Percentiles rank a stretch among this genome's conserved stretches.
phyloP scores from a whole-genome alignment of 2,329 filamentous ascomycete genomes.

The Claviceps sp. region DNA sequence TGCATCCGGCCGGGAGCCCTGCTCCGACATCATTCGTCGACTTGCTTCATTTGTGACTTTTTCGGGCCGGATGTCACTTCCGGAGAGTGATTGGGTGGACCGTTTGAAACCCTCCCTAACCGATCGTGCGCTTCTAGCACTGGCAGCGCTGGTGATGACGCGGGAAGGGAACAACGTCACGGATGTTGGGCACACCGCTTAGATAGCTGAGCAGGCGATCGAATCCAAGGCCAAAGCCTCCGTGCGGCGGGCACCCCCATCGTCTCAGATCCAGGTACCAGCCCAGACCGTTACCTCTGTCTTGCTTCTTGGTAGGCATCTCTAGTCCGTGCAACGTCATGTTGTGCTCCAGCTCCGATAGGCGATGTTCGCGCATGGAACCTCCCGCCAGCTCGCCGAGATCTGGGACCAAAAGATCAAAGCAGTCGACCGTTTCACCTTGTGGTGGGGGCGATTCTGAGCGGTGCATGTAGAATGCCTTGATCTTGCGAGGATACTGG shows the following conservation, averaged over 20 bases:
- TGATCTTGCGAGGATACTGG: slow-evolving; percentile 76
- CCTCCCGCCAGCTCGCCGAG: slow-evolving; percentile 80
- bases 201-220: slow-evolving; percentile 79
- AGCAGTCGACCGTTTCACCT: slow-evolving; percentile 63
- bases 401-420: slow-evolving; percentile 77
- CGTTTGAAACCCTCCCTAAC: neutral
- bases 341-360: slow-evolving; percentile 50
- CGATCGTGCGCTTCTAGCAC: slow-evolving; percentile 26
- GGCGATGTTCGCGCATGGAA: slow-evolving; percentile 74
- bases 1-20: neutral
- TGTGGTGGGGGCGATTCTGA: slow-evolving; percentile 16
- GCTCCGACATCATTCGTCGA: neutral
- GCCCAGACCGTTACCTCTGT: slow-evolving; percentile 33
- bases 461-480: slow-evolving; percentile 65
- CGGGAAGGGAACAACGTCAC: slow-evolving; percentile 78
- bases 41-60: neutral
- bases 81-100: neutral
- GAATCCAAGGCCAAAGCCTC: slow-evolving; percentile 82
- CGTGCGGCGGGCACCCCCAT: slow-evolving; percentile 85
- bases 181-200: slow-evolving; percentile 65
- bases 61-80: slow-evolving; percentile 1
- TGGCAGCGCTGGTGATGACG: slow-evolving; percentile 55
- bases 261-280: slow-evolving; percentile 85
- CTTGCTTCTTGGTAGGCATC: slow-evolving; percentile 18
- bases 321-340: slow-evolving; percentile 58